Evolutionary conservation across 2,329 filamentous ascomycete species (phyloP), one percentile per base, ranked within the genome.

Genomic region (Dryadomyces quercivorus): DNA sequence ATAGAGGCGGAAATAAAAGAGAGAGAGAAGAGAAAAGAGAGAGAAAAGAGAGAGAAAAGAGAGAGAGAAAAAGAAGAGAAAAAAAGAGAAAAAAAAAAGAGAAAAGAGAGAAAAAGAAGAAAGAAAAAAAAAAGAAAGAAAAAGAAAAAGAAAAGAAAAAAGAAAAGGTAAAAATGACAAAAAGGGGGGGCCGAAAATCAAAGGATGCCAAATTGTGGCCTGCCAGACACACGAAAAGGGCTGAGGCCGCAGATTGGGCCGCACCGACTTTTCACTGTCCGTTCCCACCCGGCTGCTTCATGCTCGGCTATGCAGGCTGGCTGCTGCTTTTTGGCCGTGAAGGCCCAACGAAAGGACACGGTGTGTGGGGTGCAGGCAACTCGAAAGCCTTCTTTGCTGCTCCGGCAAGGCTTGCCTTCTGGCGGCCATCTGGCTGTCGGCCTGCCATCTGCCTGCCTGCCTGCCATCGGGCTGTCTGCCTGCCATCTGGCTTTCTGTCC

Each of bases 181-280:
- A 31, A 31, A 13, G 16, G 38, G 38, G 38, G 38, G 38, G 16
- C 12, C 16, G 4, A 44, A 40, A 40, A 8, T 15, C 5, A 40
- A 40, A 40, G 10, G 15, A 12, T 40, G 10, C 36, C 36, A 40
- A 31, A 31, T 31, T 31, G 46, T 22, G 22, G 22, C 12, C 18
- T 48, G 46, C 22, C 26, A 21, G 18, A 42, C n/a, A 42, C 36
- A 42, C 26, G 26, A 51, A 43, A 42, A 45, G 22, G 50, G 42
- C 49, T 51, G 38, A 22, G 54, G 55, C 48, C 47, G 53, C 57
- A 58, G 50, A 54, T 60, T 60, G 51, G 57, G 57, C 55, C 55
- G 57, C 57, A 56, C 54, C 55, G 51, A 56, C 56, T 49, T 46
- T 57, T 40, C 18, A 9, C 44, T 12, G 6, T n/a, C 42, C 38